A percentile compares a stretch with the other conserved stretches of the same genome.
Evolutionary conservation across 768 basidiomycete genomes (phyloP).

Genomic region (Suillus weaverae): DNA sequence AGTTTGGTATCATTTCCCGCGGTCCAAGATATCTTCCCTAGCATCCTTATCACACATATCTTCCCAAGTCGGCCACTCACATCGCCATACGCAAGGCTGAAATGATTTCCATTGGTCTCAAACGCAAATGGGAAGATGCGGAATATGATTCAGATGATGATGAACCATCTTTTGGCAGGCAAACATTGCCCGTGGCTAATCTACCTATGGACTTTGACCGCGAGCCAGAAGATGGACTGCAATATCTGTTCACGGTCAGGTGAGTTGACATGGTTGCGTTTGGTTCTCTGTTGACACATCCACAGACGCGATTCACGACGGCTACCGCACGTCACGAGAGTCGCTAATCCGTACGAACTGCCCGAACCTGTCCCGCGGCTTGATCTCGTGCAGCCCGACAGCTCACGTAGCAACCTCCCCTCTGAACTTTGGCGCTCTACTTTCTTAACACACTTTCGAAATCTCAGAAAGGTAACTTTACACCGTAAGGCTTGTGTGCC

Average conservation of each 20-base stretch:
- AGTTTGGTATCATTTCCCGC: slow-evolving; percentile 4
- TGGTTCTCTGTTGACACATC: slow-evolving; percentile 13
- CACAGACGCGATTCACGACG: slow-evolving; percentile 67
- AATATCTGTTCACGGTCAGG: slow-evolving; percentile 84
- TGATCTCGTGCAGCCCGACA: slow-evolving; percentile 23
- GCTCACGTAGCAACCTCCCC: slow-evolving; percentile 43
- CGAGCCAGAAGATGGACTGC: slow-evolving; percentile 68
- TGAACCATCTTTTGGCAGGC: slow-evolving; percentile 60
- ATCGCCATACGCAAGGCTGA: not conserved
- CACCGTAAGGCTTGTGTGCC: not conserved
- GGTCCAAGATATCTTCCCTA: not conserved
- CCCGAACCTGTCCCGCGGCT: slow-evolving; percentile 18
- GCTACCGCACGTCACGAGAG: slow-evolving; percentile 66
- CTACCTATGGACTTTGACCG: slow-evolving; percentile 68
- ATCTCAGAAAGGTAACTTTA: slow-evolving; percentile 54
- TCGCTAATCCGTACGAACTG: slow-evolving; percentile 64
- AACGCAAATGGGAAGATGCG: slow-evolving; percentile 55
- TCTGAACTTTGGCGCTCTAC: slow-evolving; percentile 64
- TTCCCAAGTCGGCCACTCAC: not conserved
- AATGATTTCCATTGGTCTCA: slow-evolving; percentile 31
- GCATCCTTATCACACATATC: not conserved
- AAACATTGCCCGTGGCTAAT: slow-evolving; percentile 79
- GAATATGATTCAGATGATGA: slow-evolving; percentile 57
- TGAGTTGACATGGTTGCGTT: slow-evolving; percentile 29
- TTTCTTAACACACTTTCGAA: slow-evolving; percentile 59